phyloP scores from a whole-genome alignment of 2,329 filamentous ascomycete species.

The Amauroascus niger region DNA sequence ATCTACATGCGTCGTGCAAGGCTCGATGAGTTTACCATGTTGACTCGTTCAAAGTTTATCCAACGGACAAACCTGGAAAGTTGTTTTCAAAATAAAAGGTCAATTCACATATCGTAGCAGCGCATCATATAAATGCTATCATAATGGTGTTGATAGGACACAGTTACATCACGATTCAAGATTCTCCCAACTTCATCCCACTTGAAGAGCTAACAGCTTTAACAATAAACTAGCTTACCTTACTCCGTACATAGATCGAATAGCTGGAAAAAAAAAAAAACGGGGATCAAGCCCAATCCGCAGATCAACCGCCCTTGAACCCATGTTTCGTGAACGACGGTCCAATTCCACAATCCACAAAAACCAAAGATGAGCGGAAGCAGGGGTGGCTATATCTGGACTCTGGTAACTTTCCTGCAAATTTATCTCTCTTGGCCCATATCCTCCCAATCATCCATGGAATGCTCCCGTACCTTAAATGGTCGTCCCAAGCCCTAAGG shows the following conservation, averaged over 20 bases:
- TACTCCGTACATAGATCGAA: not conserved
- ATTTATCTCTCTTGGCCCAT: not conserved
- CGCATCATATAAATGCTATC: too few relatives aligned
- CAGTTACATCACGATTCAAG: too few relatives aligned
- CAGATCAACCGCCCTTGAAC: constrained; percentile 7
- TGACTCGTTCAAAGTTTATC: too few relatives aligned
- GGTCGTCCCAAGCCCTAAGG: not conserved
- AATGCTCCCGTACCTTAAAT: constrained; percentile 7
- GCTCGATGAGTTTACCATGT: not conserved
- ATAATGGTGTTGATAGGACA: too few relatives aligned
- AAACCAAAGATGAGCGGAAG: not conserved
- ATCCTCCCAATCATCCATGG: constrained; percentile 1
- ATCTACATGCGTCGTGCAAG: not conserved
- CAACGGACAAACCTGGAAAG: too few relatives aligned
- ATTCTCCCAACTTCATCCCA: too few relatives aligned
- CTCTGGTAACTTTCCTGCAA: constrained; percentile 10
- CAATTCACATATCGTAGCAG: too few relatives aligned
- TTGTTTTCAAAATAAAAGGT: too few relatives aligned
- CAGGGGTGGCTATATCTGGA: not conserved
- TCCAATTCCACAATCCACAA: constrained; percentile 8
- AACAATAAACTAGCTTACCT: not conserved
- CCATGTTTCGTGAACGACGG: constrained; percentile 9
- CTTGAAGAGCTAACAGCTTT: too few relatives aligned
- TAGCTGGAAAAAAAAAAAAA: not conserved
- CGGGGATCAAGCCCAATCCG: constrained; percentile 4